These are phyloP conservation scores for Austropuccinia psidii DNA, from an alignment of 1,284 basidiomycete genomes.

Conservation along the genomic window DNA sequence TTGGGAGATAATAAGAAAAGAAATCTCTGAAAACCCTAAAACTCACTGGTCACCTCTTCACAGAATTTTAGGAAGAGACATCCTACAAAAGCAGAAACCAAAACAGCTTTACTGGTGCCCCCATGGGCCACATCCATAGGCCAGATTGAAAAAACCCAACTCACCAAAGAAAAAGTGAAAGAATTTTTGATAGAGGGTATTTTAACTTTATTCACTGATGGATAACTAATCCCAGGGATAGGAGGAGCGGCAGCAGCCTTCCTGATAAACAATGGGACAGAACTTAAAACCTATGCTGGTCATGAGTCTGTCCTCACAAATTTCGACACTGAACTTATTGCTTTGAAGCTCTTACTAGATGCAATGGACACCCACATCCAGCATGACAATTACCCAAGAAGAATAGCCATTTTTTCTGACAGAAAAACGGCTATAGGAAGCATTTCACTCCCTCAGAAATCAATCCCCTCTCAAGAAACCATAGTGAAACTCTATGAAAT, in stretches of 20 bases:
- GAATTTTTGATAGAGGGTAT: background rate
- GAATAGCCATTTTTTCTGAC: no score
- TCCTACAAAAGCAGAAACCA: background rate
- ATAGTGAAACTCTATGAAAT: no score
- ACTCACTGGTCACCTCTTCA: background rate
- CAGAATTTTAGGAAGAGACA: background rate
- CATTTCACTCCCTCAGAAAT: no score
- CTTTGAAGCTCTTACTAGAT: no score
- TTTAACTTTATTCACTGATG: background rate
- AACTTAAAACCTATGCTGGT: background rate
- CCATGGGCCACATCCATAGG: background rate
- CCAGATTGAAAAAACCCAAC: background rate
- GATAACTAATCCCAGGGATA: background rate
- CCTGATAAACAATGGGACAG: background rate
- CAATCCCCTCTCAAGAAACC: no score
- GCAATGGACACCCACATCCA: no score
- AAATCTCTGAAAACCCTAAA: background rate
- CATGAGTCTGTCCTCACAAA: background rate
- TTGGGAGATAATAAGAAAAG: background rate
- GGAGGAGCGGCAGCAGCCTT: background rate
- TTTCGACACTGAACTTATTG: background rate
- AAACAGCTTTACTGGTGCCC: background rate
- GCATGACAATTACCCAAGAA: no score
- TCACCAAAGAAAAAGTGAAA: background rate
- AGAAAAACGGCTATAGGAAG: no score